phyloP scores from a whole-genome alignment of 2,329 filamentous ascomycete species.

The Fusarium sp. region DNA sequence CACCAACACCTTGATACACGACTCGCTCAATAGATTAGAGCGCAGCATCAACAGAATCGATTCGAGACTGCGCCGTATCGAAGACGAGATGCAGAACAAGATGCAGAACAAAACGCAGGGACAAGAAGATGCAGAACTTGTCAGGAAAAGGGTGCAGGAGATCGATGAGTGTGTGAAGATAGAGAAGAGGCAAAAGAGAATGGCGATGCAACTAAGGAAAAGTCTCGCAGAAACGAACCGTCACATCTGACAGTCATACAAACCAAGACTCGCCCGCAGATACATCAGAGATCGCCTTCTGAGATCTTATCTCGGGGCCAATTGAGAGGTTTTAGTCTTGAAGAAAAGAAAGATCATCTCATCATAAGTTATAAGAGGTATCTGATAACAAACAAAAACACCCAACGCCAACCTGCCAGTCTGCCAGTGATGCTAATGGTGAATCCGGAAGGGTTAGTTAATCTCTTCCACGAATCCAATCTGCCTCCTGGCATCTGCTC shows the following conservation, averaged over 20 bases:
- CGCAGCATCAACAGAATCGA: background rate
- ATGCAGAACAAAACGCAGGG: background rate
- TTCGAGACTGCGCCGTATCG: background rate
- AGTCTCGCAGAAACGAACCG: no score
- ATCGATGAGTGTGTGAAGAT: no score
- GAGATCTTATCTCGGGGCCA: background rate
- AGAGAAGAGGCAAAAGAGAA: no score
- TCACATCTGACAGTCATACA: background rate
- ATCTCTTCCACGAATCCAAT: constrained; percentile 67
- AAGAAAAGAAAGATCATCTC: background rate
- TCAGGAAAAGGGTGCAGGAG: background rate
- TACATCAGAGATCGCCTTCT: no score
- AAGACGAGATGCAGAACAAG: background rate
- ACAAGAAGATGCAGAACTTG: background rate
- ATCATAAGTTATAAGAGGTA: constrained; percentile 3
- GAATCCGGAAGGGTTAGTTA: constrained; percentile 45
- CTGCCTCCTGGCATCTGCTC: constrained; percentile 54
- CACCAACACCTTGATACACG: background rate
- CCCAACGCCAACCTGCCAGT: constrained; percentile 20
- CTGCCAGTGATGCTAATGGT: background rate
- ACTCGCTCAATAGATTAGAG: background rate
- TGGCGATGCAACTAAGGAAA: no score
- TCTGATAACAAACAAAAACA: constrained; percentile 1
- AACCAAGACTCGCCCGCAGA: background rate
- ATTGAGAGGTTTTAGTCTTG: background rate